Evolutionary conservation across 352 stramenopile genomes (phyloP), one percentile per base, ranked within the genome.

Genomic region (Phytophthora hibernalis): DNA sequence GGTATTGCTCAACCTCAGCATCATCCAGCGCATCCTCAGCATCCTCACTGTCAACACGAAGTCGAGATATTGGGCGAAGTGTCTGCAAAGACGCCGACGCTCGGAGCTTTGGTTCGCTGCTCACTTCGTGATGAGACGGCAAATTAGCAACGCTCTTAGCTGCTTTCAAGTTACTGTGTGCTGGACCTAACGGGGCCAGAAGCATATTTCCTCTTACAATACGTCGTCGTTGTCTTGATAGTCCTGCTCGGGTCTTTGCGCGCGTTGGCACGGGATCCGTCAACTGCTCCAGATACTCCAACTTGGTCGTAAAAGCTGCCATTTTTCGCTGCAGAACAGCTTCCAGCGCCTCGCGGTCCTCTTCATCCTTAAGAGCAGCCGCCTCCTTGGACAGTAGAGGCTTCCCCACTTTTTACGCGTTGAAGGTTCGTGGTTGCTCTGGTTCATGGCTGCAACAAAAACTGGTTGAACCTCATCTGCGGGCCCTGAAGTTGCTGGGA

Each of bases 381-480:
- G 49, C 55, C 57, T 57, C 49, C 20, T 59, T 70, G 1, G 66
- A 44, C n/a, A 74, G n/a, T 18, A 71, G 16, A 43, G 50, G 61
- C 33, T 35, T 65, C 5, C 18, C 28, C 20, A 22, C 42, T 37
- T 54, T 7, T 61, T 63, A n/a, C 48, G 58, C 2, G 15, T 65
- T 2, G 30, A 33, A 21, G 67, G 22, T 10, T 54, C 48, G 26
- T 58, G 56, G 43, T 80, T 67, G 12, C 59, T 47, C 22, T 70
- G 76, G 3, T 61, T 54, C 43, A 56, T 62, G 4, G 65, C 62
- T 4, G 57, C 61, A 11, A 55, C 60, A 38, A 91, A 90, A 0
- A 85, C 54, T 15, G 80, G 75, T 35, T 77, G 63, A 33, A 91
- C 73, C 51, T 90, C 77, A 2, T 73, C 49, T 0, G 43, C 35